Base-by-base conservation (phyloP, 306 rosid genomes). In the Nissolia schottii region DNA sequence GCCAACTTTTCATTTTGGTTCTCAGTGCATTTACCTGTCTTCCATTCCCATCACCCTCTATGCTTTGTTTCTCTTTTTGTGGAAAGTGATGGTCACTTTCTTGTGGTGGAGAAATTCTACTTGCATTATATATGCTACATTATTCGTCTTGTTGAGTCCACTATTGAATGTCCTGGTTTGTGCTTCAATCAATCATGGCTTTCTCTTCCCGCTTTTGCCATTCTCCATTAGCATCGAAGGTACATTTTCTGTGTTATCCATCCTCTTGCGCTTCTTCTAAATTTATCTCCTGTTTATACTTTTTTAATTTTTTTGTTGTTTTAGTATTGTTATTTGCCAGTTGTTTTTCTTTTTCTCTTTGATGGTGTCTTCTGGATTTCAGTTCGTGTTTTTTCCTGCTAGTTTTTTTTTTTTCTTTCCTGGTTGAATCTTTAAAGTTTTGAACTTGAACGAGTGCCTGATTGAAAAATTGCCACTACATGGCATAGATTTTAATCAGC, bases 221-320 rank as follows among this genome's bases (percentile, higher is more conserved):
- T 58, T 84, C 87, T 71, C 58, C 92, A n/a, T 40, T 74, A 70
- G 29, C 87, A 63, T 65, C 77, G 58, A 84, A 90, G 97, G 98
- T 90, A 54, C 60, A 73, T 14, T 46, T 57, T 72, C 24, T 59
- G 5, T 29, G 37, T 48, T 24, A 24, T 9, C 20, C 41, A 32
- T 9, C 37, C 54, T 79, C 9, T 32, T 50, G 18, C 27, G 27
- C 49, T 74, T 74, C 24, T 70, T 80, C 49, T 12, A 20, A 40
- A 48, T 16, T 32, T 34, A 10, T 41, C 15, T 72, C 22, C n/a
- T 13, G 1, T 15, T 76, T 16, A n/a, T n/a, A n/a, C n/a, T 35
- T 5, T 7, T 16, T 3, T 55, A n/a, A n/a, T n/a, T n/a, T n/a
- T n/a, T n/a, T n/a, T n/a, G n/a, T n/a, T n/a, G n/a, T n/a, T n/a